Evolutionary conservation across 2,329 filamentous ascomycete genomes (phyloP).

Genomic region (Hymenoscyphus albidus): DNA sequence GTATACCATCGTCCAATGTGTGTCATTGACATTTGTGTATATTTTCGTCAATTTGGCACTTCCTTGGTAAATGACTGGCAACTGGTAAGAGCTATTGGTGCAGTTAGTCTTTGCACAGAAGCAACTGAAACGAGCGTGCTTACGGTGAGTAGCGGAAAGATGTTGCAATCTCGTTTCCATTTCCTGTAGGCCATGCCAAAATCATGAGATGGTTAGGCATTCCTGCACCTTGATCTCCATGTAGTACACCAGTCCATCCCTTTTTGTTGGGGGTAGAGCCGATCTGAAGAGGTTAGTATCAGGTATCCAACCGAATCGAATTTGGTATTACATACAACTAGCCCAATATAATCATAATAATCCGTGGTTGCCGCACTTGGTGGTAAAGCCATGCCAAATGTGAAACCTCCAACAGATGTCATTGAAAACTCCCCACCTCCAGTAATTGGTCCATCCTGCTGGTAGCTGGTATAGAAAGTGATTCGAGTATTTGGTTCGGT

Average conservation of each 20-base stretch:
- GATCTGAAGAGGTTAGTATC: constrained; percentile 14
- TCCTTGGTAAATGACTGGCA: constrained; percentile 57
- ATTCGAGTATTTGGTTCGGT: constrained; percentile 49
- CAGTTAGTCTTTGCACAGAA: constrained; percentile 6
- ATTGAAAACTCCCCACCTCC: constrained; percentile 32
- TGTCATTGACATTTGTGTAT: constrained; percentile 52
- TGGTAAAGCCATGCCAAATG: constrained; percentile 54
- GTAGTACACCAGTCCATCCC: constrained; percentile 56
- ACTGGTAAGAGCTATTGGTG: constrained; percentile 48
- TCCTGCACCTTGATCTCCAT: constrained; percentile 42
- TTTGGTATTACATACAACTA: constrained; percentile 42
- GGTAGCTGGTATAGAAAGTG: constrained; percentile 48
- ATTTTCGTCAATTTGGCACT: constrained; percentile 59
- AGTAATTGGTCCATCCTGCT: constrained; percentile 38
- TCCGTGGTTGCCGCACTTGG: constrained; percentile 44
- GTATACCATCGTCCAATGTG: constrained; percentile 61
- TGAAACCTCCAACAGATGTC: constrained; percentile 41
- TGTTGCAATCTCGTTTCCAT: constrained; percentile 48
- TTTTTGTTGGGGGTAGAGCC: constrained; percentile 45
- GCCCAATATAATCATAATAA: constrained; percentile 56
- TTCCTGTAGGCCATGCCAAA: constrained; percentile 51
- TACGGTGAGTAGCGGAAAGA: constrained; percentile 52
- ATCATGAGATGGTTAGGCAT: constrained; percentile 59
- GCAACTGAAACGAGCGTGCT: constrained; percentile 5
- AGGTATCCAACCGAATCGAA: not conserved